A percentile compares a stretch with the other conserved stretches of the same genome.
Conservation (phyloP, 2,329 filamentous ascomycete genomes). For the Neofusicoccum ribis region DNA sequence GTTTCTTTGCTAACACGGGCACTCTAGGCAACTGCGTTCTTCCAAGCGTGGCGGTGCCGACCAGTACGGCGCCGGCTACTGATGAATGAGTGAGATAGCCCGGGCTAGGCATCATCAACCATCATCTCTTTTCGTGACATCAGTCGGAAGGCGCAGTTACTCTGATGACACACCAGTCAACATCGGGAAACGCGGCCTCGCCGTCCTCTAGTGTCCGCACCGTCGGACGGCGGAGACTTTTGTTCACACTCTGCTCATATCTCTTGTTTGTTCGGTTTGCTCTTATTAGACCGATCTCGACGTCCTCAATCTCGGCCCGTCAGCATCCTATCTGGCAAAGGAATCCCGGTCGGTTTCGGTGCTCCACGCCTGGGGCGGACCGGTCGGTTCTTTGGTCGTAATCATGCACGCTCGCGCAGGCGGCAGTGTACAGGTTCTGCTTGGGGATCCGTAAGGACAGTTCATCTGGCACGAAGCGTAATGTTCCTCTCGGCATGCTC, state of each 20-base stretch:
- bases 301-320: slow-evolving; percentile 15
- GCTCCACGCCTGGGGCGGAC: slow-evolving; percentile 1
- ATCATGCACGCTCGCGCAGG: slow-evolving; percentile 5
- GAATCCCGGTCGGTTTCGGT: slow-evolving; percentile 13
- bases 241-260: slow-evolving; percentile 37
- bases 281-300: slow-evolving; percentile 30
- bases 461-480: neutral
- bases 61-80: slow-evolving; percentile 51
- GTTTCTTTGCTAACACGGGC: slow-evolving; percentile 47
- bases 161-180: slow-evolving; percentile 33
- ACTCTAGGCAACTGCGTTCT: slow-evolving; percentile 53
- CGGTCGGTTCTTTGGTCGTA: slow-evolving; percentile 11
- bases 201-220: slow-evolving; percentile 36
- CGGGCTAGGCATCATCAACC: slow-evolving; percentile 38
- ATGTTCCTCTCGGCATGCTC: slow-evolving; percentile 6
- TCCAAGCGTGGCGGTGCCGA: slow-evolving; percentile 51
- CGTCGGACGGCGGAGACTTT: slow-evolving; percentile 38
- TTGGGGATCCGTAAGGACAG: slow-evolving; percentile 2
- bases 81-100: slow-evolving; percentile 31
- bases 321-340: slow-evolving; percentile 11
- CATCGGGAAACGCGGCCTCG: slow-evolving; percentile 47
- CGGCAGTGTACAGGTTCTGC: slow-evolving; percentile 1
- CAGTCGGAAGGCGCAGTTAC: slow-evolving; percentile 32
- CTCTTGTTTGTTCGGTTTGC: slow-evolving; percentile 36
- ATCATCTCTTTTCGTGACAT: slow-evolving; percentile 34